Percentiles rank a stretch among this genome's conserved stretches.
Evolutionary conservation across 2,329 filamentous ascomycete species (phyloP).

Genomic region (Endocalyx cinctus): DNA sequence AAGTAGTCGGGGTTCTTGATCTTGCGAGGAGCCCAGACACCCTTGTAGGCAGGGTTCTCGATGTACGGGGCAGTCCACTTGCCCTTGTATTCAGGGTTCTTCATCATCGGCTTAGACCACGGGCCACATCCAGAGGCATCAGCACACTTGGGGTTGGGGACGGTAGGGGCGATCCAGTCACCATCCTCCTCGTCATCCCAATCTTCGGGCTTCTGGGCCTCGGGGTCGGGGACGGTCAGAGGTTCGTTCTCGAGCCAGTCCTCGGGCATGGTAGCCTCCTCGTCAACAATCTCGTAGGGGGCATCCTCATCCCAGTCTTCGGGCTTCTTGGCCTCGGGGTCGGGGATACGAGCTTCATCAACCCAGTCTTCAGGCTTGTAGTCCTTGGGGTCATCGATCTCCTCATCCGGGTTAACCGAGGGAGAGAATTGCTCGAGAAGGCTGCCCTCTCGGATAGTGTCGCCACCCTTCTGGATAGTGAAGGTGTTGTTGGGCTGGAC

Average conservation of each 20-base stretch:
- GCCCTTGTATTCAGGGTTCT: conserved; percentile 97
- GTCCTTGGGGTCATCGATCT: conserved; percentile 94
- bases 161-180: conserved; percentile 87
- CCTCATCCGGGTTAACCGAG: conserved; percentile 86
- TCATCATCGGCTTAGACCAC: conserved; percentile 87
- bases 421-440: conserved; percentile 92
- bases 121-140: conserved; percentile 90
- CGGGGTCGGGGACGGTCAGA: conserved; percentile 78
- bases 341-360: conserved; percentile 83
- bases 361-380: conserved; percentile 95
- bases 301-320: conserved; percentile 99
- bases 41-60: conserved; percentile 98
- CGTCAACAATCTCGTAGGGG: conserved; percentile 91
- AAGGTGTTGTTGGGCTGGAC: conserved; percentile 96
- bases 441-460: conserved; percentile 80
- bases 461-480: conserved; percentile 86
- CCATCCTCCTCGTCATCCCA: conserved; percentile 99
- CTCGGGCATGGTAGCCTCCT: conserved; percentile 83
- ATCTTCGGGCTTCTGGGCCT: conserved; percentile 95
- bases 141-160: conserved; percentile 93
- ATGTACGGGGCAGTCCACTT: conserved; percentile 92
- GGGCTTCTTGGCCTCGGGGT: conserved; percentile 92
- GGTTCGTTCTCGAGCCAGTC: conserved; percentile 96
- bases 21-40: conserved; percentile 88
- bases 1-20: conserved; percentile 95